These are phyloP conservation scores for Trypanosoma vivax DNA, from an alignment of 208 protist genomes.

Conservation along the genomic window DNA sequence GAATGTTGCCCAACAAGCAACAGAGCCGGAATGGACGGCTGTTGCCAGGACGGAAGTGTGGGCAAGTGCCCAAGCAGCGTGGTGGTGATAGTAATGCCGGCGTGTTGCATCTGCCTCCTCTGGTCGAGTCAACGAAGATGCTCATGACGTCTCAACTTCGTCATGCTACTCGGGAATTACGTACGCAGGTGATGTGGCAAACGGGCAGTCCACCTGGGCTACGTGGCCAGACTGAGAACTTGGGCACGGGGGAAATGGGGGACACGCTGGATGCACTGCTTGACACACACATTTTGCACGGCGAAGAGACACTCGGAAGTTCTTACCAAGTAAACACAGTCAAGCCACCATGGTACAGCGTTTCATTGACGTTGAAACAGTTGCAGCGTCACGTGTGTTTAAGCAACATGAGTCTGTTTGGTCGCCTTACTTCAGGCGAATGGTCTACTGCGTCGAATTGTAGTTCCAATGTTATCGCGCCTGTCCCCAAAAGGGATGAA, in stretches of 20 bases:
- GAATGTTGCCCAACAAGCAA: too few species aligned
- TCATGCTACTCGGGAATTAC: constrained; percentile 9
- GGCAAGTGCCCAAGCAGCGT: too few species aligned
- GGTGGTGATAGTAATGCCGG: too few species aligned
- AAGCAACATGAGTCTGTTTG: constrained; percentile 3
- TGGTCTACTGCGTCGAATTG: constrained; percentile 10
- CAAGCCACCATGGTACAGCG: constrained; percentile 9
- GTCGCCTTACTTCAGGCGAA: background rate
- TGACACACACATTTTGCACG: background rate
- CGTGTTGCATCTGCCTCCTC: too few species aligned
- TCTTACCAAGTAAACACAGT: background rate
- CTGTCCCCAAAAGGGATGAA: background rate
- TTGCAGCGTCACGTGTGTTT: too few species aligned
- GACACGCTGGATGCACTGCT: background rate
- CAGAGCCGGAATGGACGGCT: too few species aligned
- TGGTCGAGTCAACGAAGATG: too few species aligned
- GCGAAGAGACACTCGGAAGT: background rate
- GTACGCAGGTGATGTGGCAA: constrained; percentile 4
- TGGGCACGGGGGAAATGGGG: background rate
- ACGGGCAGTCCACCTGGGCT: background rate
- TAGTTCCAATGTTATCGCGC: too few species aligned
- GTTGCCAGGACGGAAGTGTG: too few species aligned
- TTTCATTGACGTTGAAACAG: constrained; percentile 2
- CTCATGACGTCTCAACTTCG: background rate
- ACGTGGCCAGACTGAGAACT: background rate